These are phyloP conservation scores for Aspergillus phoenicis DNA, from an alignment of 2,329 filamentous ascomycete genomes.

Conservation along the genomic window DNA sequence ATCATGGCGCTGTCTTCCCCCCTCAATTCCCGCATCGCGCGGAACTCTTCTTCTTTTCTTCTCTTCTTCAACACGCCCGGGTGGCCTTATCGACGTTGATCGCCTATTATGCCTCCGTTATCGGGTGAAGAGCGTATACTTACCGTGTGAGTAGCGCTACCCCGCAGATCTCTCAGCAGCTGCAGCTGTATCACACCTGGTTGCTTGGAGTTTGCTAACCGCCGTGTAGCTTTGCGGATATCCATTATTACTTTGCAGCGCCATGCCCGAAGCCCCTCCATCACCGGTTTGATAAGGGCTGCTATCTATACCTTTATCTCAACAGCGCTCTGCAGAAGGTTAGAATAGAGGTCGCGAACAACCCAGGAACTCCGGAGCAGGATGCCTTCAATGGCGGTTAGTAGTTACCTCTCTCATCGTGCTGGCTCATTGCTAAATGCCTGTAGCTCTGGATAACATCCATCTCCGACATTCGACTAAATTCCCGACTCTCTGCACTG, in stretches of 20 bases:
- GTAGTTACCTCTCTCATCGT: constrained; percentile 23
- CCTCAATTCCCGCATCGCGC: constrained; percentile 8
- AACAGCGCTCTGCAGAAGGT: constrained; percentile 56
- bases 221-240: constrained; percentile 59
- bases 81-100: constrained; percentile 9
- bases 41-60: constrained; percentile 4
- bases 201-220: constrained; percentile 10
- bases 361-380: constrained; percentile 64
- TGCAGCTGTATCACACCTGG: background rate
- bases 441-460: constrained; percentile 53
- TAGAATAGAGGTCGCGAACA: constrained; percentile 65
- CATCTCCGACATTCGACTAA: constrained; percentile 59
- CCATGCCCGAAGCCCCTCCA: constrained; percentile 59
- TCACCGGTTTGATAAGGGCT: constrained; percentile 66
- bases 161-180: constrained; percentile 16
- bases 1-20: constrained; percentile 9
- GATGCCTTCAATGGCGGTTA: constrained; percentile 65
- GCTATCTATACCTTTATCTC: constrained; percentile 67
- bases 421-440: background rate
- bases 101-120: constrained; percentile 46
- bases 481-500: constrained; percentile 62
- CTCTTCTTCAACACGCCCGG: constrained; percentile 7
- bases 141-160: constrained; percentile 46
- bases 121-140: constrained; percentile 50
- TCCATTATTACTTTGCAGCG: constrained; percentile 65